A percentile compares a stretch with the other conserved stretches of the same genome.
Conservation (phyloP, 371 early-diverging fungal species). For the Mortierella sp. region DNA sequence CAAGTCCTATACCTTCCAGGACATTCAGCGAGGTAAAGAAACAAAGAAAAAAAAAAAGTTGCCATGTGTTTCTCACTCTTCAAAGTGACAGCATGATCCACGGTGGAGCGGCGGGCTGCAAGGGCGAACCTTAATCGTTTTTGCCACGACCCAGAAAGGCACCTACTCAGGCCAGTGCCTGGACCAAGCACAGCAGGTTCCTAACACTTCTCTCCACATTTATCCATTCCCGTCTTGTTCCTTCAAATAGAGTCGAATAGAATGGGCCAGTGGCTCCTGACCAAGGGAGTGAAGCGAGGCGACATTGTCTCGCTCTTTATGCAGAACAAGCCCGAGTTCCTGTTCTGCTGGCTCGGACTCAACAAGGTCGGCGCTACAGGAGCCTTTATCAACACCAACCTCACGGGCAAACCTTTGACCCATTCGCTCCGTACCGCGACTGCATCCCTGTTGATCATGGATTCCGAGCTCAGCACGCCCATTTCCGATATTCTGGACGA, state of each 20-base stretch:
- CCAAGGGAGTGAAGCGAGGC: constrained; percentile 52
- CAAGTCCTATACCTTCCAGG: constrained; percentile 44
- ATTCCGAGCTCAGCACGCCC: constrained; percentile 29
- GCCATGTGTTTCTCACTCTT: too few relatives aligned
- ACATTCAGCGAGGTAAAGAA: constrained; percentile 43
- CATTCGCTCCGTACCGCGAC: constrained; percentile 46
- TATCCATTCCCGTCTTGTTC: too few relatives aligned
- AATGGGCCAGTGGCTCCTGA: constrained; percentile 46
- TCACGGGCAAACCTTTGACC: constrained; percentile 47
- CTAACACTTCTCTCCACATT: neutral
- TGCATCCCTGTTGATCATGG: constrained; percentile 44
- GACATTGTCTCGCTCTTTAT: constrained; percentile 50
- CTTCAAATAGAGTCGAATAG: constrained; percentile 41
- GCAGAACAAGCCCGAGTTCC: constrained; percentile 52
- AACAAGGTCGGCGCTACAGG: constrained; percentile 52
- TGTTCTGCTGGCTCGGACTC: constrained; percentile 52
- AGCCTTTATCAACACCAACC: constrained; percentile 53
- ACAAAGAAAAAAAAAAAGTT: too few relatives aligned
- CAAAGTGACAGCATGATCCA: too few relatives aligned
- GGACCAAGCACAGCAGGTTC: too few relatives aligned
- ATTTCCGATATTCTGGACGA: constrained; percentile 35
- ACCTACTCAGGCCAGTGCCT: neutral
- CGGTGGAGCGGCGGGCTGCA: too few relatives aligned
- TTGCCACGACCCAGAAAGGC: too few relatives aligned
- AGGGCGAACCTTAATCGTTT: too few relatives aligned